These are phyloP conservation scores for Osmanthus fragrans DNA, from an alignment of 257 asterid genomes.

Conservation along the genomic window DNA sequence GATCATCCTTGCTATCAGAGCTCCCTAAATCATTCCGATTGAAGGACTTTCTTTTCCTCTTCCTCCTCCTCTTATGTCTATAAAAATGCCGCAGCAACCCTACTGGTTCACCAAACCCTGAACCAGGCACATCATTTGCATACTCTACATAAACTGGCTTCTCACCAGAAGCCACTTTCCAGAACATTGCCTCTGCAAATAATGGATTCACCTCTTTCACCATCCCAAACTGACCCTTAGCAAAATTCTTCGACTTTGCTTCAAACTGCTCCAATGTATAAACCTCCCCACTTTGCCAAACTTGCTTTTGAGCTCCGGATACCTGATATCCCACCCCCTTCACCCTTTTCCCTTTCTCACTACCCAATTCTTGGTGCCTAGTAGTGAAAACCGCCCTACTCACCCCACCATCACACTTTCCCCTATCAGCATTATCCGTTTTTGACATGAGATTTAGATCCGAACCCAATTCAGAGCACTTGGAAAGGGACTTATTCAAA, in stretches of 20 bases:
- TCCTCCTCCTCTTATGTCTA: conserved; percentile 56
- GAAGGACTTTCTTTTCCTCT: conserved; percentile 70
- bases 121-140: conserved; percentile 98
- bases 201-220: conserved; percentile 85
- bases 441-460: conserved; percentile 43
- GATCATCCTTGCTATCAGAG: conserved; percentile 40
- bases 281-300: conserved; percentile 98
- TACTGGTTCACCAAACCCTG: conserved; percentile 89
- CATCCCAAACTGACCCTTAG: conserved; percentile 65
- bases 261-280: conserved; percentile 93
- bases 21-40: conserved; percentile 51
- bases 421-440: conserved; percentile 34
- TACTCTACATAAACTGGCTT: conserved; percentile 88
- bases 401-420: conserved; percentile 41
- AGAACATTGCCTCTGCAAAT: conserved; percentile 78
- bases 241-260: conserved; percentile 74
- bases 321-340: conserved; percentile 45
- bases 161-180: conserved; percentile 80
- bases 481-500: conserved; percentile 81
- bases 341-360: conserved; percentile 54
- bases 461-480: conserved; percentile 74
- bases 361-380: conserved; percentile 90
- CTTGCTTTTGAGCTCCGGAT: conserved; percentile 64
- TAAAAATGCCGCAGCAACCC: conserved; percentile 53
- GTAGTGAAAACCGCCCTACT: conserved; percentile 84